phyloP scores from a whole-genome alignment of 306 rosid genomes.

The Malus asiatica region DNA sequence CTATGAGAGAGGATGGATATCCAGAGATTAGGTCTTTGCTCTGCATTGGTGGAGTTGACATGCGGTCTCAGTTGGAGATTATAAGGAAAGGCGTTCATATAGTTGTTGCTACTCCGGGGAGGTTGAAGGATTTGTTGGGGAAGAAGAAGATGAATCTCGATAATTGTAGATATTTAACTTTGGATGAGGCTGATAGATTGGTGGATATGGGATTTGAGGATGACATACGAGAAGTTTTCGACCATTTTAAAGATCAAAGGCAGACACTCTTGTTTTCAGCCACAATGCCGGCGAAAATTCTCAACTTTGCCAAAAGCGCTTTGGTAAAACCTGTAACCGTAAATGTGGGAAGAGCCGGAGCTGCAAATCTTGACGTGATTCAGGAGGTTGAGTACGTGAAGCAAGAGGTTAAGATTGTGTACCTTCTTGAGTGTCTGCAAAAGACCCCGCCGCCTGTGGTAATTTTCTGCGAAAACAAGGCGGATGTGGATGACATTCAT shows the following conservation, averaged over 20 bases:
- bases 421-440: conserved; percentile 82
- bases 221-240: conserved; percentile 80
- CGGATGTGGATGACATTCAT: conserved; percentile 91
- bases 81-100: conserved; percentile 90
- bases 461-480: conserved; percentile 83
- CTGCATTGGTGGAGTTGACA: conserved; percentile 93
- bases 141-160: conserved; percentile 90
- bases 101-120: conserved; percentile 94
- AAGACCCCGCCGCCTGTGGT: conserved; percentile 87
- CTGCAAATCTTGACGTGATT: conserved; percentile 85
- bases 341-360: conserved; percentile 91
- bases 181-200: conserved; percentile 92
- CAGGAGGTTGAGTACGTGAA: conserved; percentile 93
- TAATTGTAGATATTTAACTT: conserved; percentile 58
- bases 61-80: conserved; percentile 72
- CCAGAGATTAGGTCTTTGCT: conserved; percentile 86
- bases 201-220: conserved; percentile 94
- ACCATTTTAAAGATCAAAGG: conserved; percentile 85
- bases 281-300: conserved; percentile 91
- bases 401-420: conserved; percentile 85
- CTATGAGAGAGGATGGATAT: conserved; percentile 79
- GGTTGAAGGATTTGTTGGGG: conserved; percentile 92
- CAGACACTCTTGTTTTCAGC: conserved; percentile 88
- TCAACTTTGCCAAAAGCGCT: conserved; percentile 82
- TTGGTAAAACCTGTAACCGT: conserved; percentile 70